Percentiles rank a stretch among this genome's conserved stretches.
These are phyloP conservation scores for Pseudogymnoascus pannorum DNA, from an alignment of 2,329 filamentous ascomycete species.

Conservation along the genomic window DNA sequence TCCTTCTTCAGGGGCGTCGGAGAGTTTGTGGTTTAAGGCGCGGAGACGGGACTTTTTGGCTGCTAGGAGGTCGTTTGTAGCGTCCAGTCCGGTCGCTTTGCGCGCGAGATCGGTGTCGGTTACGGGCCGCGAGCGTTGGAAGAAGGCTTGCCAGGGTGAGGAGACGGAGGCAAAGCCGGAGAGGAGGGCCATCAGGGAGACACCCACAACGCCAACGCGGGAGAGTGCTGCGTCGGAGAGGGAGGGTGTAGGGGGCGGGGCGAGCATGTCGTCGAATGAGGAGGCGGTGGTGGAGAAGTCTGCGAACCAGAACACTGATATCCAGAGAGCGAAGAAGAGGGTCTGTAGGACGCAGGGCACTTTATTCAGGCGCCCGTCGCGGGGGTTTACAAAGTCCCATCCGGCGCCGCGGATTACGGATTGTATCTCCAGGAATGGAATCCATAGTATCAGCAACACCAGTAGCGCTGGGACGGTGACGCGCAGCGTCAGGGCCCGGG, in stretches of 20 bases:
- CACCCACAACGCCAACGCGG: constrained; percentile 75
- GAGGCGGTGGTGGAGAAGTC: constrained; percentile 24
- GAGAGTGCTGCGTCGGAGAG: constrained; percentile 47
- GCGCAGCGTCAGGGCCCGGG: constrained; percentile 60
- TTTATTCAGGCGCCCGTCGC: constrained; percentile 48
- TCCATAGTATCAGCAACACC: constrained; percentile 63
- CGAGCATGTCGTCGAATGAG: constrained; percentile 17
- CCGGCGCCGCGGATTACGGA: constrained; percentile 43
- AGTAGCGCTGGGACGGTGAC: constrained; percentile 65
- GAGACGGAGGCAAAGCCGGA: constrained; percentile 86
- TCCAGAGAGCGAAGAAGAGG: constrained; percentile 58
- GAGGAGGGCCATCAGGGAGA: constrained; percentile 79
- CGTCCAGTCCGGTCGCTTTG: constrained; percentile 71
- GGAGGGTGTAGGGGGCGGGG: constrained; percentile 26
- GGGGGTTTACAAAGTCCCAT: constrained; percentile 53
- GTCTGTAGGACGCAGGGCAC: constrained; percentile 58
- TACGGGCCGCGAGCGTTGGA: constrained; percentile 55
- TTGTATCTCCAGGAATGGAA: constrained; percentile 73
- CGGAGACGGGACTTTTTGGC: constrained; percentile 68
- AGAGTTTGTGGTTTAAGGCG: constrained; percentile 58
- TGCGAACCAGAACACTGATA: constrained; percentile 69
- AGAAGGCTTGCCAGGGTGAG: constrained; percentile 77
- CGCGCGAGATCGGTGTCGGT: constrained; percentile 68
- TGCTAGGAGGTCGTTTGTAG: constrained; percentile 70
- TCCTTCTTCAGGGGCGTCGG: constrained; percentile 39